Evolutionary conservation across 106 monocot species (phyloP), one percentile per base, ranked within the genome.

Genomic region (Platanthera zijinensis): DNA sequence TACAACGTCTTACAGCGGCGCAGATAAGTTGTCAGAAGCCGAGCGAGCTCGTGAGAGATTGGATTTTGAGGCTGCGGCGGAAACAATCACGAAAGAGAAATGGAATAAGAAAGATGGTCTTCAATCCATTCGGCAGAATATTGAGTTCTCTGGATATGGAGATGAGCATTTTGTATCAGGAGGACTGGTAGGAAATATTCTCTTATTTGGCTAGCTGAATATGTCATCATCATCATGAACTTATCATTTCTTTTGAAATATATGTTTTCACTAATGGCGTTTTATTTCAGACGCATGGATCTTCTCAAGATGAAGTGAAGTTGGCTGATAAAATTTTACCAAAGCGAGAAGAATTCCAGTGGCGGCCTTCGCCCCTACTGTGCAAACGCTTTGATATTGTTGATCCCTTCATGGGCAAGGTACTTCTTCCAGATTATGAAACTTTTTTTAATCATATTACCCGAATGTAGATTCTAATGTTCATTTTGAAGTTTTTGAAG

Each of bases 391-490:
- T 93, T 81, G 96, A 97, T 79, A 84, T 97, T 22, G 76, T 86
- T 71, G 93, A 97, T 86, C 93, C 96, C 72, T 97, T 84, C 82
- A 93, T 97, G 89, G 93, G 96, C 49, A 93, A 97, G 96, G 96
- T 96, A 89, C 49, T 69, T 78, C 47, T 13, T 14, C 61, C 48
- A 48, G 57, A 39, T 72, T 73, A 71, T 50, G 12, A 61, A 45
- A 73, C 72, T 53, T 48, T 21, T 59, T 72, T 71, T 21, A 39
- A 64, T 64, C 10, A 2, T 21, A 64, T 28, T 7, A 28, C 64
- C 6, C 17, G 21, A 64, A 39, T 39, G 64, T 19, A 32, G 25
- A 66, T 32, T 10, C 12, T 6, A 62, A 62, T 62, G 18, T 62
- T 62, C 56, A 56, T 11, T 11, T 56, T 56, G 59, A 61, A 61